A percentile compares a stretch with the other conserved stretches of the same genome.
phyloP scores from a whole-genome alignment of 2,329 filamentous ascomycete genomes.

The Simplicillium aogashimaense region DNA sequence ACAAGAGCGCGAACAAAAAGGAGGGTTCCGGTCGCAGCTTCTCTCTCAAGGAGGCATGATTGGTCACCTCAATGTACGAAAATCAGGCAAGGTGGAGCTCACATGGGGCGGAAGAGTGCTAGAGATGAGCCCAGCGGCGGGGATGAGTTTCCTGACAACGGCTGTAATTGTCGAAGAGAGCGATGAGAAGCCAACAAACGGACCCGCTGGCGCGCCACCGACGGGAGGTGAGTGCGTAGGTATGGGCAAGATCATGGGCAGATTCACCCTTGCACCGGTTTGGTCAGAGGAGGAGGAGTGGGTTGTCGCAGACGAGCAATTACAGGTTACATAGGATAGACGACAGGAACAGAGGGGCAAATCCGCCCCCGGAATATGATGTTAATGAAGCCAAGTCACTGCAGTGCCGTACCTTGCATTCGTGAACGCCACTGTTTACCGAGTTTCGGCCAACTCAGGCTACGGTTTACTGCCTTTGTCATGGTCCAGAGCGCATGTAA shows the following conservation, averaged over 20 bases:
- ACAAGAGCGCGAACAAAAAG: constrained; percentile 18
- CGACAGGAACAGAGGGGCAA: not conserved
- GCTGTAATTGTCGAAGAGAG: constrained; percentile 50
- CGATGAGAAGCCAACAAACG: constrained; percentile 37
- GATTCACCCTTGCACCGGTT: constrained; percentile 48
- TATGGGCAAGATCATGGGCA: constrained; percentile 54
- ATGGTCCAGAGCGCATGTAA: too few relatives aligned
- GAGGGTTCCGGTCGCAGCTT: constrained; percentile 26
- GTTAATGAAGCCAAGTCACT: not conserved
- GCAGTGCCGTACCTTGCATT: too few relatives aligned
- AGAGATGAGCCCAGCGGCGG: constrained; percentile 39
- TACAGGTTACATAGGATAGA: constrained; percentile 7
- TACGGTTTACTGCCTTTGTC: too few relatives aligned
- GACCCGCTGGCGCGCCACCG: constrained; percentile 18
- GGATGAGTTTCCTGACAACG: constrained; percentile 46
- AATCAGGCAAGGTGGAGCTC: constrained; percentile 52
- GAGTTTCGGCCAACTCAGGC: too few relatives aligned
- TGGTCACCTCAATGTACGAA: constrained; percentile 49
- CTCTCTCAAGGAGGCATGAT: constrained; percentile 46
- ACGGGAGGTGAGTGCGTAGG: constrained; percentile 39
- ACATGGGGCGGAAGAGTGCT: constrained; percentile 51
- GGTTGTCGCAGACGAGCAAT: constrained; percentile 29
- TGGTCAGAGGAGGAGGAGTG: constrained; percentile 50
- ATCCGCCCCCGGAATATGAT: not conserved
- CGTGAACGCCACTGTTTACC: too few relatives aligned